Base-by-base conservation (phyloP, 805 yeast species). In the Metschnikowia lachancei region DNA sequence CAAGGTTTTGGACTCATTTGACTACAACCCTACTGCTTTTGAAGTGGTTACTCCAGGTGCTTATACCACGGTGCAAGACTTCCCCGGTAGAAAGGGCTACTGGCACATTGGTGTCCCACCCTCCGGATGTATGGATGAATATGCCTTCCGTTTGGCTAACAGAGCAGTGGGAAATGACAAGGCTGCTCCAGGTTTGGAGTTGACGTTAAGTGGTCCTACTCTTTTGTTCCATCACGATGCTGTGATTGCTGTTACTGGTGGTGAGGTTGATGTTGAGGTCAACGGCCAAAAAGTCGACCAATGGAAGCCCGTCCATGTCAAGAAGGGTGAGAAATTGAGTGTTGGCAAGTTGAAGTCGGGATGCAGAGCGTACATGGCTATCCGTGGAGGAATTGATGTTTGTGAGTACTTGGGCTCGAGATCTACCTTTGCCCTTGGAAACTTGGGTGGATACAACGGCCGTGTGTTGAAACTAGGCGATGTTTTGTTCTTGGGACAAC, bases 81-180 rank as follows among this genome's bases (percentile, higher is more conserved):
- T 83, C 66, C 95, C 96, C 14, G 96, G 95, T 43, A 83, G 99
- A 72, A 74, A 75, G 45, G 85, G 89, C n/a, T 75, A 75, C 64
- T 87, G 95, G 95, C 82, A 86, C 61, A 78, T 86, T 56, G 99
- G 99, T 64, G 98, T 92, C 46, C 99, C 99, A 20, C 98, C 98
- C 7, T 88, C 96, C 34, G 99, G 99, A 38, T 97, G 98, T 49
- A 94, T 92, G 98, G 99, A 92, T 68, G 80, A 83, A 50, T 91
- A 83, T 59, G 83, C 97, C 4, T 91, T 91, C 73, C 77, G 97
- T 59, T 65, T 88, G 52, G 97, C 96, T 17, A 92, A 92, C 72
- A 74, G 86, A 62, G 81, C 88, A 59, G 98, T 92, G 37, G 98
- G 97, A 50, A 94, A 92, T 67, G 79, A 83, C 55, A 69, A 74